Evolutionary conservation across 2,329 filamentous ascomycete genomes (phyloP).

Genomic region (Stagonosporopsis chrysanthemi): DNA sequence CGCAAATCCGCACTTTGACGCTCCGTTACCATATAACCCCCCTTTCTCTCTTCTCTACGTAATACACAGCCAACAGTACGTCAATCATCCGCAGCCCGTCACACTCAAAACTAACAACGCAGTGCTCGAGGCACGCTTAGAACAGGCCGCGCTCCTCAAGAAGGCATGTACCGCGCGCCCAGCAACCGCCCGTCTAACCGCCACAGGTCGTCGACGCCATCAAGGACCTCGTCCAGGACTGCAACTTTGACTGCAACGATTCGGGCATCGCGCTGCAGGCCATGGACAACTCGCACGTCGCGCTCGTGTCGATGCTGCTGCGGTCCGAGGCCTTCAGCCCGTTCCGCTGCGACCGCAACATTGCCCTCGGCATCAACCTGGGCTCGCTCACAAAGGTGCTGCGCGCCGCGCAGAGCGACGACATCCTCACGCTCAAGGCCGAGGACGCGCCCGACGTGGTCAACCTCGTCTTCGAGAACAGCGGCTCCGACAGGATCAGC

Average conservation of each 20-base stretch:
- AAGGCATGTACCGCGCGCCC: slow-evolving; percentile 75
- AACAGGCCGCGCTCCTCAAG: slow-evolving; percentile 93
- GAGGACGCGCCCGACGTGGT: slow-evolving; percentile 96
- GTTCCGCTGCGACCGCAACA: slow-evolving; percentile 98
- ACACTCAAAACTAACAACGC: slow-evolving; percentile 28
- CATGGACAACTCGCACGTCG: slow-evolving; percentile 99
- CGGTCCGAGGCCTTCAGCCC: slow-evolving; percentile 93
- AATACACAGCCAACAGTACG: slow-evolving; percentile 19
- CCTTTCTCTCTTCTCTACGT: neutral
- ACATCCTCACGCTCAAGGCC: slow-evolving; percentile 94
- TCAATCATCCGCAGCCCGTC: neutral
- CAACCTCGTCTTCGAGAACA: slow-evolving; percentile 94
- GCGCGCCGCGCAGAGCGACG: slow-evolving; percentile 90
- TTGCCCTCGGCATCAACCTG: slow-evolving; percentile 96
- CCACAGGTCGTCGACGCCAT: slow-evolving; percentile 95
- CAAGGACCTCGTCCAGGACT: slow-evolving; percentile 99
- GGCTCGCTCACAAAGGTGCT: slow-evolving; percentile 97
- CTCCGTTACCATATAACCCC: slow-evolving; percentile 3
- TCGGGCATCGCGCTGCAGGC: slow-evolving; percentile 96
- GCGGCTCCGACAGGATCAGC: slow-evolving; percentile 86
- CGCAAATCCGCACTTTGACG: neutral
- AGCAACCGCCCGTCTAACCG: neutral
- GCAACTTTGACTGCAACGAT: slow-evolving; percentile 99
- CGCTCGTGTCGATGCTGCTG: slow-evolving; percentile 98
- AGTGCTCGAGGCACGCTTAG: slow-evolving; percentile 97